These are phyloP conservation scores for Aureobasidium melanogenum DNA, from an alignment of 2,329 filamentous ascomycete species.

Conservation along the genomic window DNA sequence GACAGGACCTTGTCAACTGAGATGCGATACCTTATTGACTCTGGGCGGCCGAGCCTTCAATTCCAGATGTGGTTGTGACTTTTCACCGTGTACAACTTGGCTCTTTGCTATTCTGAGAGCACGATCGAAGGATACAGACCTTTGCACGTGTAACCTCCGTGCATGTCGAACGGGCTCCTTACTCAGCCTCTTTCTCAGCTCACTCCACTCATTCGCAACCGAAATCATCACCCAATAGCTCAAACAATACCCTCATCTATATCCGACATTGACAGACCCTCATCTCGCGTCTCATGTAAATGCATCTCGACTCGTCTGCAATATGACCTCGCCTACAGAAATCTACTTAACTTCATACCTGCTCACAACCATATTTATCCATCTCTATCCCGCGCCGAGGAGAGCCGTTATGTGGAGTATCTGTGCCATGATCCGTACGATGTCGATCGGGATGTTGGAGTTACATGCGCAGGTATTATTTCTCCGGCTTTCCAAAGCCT, in stretches of 20 bases:
- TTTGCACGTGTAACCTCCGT: no score
- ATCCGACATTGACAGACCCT: neutral
- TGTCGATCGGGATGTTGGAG: neutral
- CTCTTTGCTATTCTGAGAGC: no score
- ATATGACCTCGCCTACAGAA: neutral
- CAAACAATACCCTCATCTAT: neutral
- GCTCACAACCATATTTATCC: neutral
- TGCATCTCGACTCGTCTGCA: neutral
- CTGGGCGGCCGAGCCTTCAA: no score
- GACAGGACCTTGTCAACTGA: no score
- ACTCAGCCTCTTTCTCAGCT: no score
- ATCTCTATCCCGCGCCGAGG: neutral
- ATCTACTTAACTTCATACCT: neutral
- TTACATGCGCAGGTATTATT: neutral
- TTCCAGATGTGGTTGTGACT: no score
- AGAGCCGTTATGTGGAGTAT: neutral
- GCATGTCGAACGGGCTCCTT: no score
- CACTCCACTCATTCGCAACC: no score
- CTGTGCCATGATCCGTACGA: neutral
- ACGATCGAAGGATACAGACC: no score
- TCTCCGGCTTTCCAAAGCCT: slow-evolving; percentile 7
- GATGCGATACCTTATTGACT: no score
- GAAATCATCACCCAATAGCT: neutral
- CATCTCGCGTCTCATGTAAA: neutral
- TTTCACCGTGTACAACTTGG: no score